These are phyloP conservation scores for Pichia ethanolica DNA, from an alignment of 805 yeast genomes.

Conservation along the genomic window DNA sequence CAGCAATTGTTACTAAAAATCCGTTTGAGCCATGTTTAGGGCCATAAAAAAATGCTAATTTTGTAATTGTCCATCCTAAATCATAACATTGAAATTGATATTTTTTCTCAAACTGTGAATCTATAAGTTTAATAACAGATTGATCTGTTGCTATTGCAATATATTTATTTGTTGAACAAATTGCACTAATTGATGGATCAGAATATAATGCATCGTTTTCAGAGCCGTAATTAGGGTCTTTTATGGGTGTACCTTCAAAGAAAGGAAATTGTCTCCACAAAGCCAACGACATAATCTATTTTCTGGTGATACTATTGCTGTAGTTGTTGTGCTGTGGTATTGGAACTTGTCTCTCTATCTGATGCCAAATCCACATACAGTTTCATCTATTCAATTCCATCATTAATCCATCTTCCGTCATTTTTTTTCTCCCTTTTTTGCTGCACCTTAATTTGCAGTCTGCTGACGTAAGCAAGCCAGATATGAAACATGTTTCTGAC, in stretches of 20 bases:
- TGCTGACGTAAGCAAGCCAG: background rate
- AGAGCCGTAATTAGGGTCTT: slow-evolving; percentile 69
- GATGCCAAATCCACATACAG: no score
- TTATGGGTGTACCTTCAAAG: slow-evolving; percentile 73
- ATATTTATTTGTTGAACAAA: slow-evolving; percentile 47
- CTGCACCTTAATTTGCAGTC: background rate
- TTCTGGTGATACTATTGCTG: background rate
- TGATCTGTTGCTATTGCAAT: slow-evolving; percentile 54
- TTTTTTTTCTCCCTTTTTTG: no score
- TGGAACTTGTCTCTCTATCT: no score
- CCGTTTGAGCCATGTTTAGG: slow-evolving; percentile 22
- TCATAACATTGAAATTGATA: slow-evolving; percentile 59
- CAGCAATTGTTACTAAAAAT: slow-evolving; percentile 61
- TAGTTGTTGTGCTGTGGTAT: no score
- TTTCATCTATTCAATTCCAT: background rate
- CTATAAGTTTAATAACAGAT: slow-evolving; percentile 49
- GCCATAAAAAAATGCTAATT: slow-evolving; percentile 28
- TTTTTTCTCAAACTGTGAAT: slow-evolving; percentile 38
- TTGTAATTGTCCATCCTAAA: slow-evolving; percentile 54
- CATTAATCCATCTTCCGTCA: no score
- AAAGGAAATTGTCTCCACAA: slow-evolving; percentile 68
- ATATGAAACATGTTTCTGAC: slow-evolving; percentile 4
- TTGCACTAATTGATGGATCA: slow-evolving; percentile 63
- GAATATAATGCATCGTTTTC: slow-evolving; percentile 59
- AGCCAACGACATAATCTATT: slow-evolving; percentile 24